Evolutionary conservation across 768 basidiomycete genomes (phyloP), one percentile per base, ranked within the genome.

Genomic region (Paxillus ammoniavirescens): DNA sequence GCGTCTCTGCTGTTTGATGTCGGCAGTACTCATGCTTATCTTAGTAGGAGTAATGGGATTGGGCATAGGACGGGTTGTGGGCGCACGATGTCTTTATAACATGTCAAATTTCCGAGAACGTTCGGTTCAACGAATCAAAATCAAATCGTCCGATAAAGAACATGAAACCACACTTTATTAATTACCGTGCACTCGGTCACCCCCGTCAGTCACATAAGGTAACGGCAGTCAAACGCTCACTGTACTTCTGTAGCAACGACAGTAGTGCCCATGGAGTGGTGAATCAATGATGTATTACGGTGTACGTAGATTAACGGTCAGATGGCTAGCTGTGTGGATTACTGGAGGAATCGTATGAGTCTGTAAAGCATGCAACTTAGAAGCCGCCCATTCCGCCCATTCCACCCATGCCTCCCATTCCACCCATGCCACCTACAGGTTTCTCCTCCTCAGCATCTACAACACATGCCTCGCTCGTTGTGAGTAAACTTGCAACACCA

Each of bases 401-500:
- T 4, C 82, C 82, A 5, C 80, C 79, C 78, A 83, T 85, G 7
- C 82, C 83, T 1, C 80, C 80, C 80, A 82, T 82, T 0, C 75
- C n/a, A n/a, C n/a, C 75, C 65, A 75, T 76, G 15, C 70, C 69
- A 30, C 68, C 75, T 4, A 79, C 73, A 51, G 84, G 76, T 47
- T 88, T 79, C 59, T 89, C 83, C 66, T 97, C 93, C 59, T 90
- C 88, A 13, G 87, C 91, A 47, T 98, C 93, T 21, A 98, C 94
- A 38, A 98, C 82, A 68, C 91, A 90, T 40, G 84, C 87, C 77
- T 98, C 95, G 61, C 87, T 91, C 48, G 95, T 98, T 45, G 93
- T 93, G 72, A 98, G 75, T 70, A 98, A 74, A 57, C 86, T 89
- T 4, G 95, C 93, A n/a, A 98, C 95, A 66, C 96, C 94, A 21